phyloP scores from a whole-genome alignment of 2,329 filamentous ascomycete genomes.

The Colletotrichum sp. region DNA sequence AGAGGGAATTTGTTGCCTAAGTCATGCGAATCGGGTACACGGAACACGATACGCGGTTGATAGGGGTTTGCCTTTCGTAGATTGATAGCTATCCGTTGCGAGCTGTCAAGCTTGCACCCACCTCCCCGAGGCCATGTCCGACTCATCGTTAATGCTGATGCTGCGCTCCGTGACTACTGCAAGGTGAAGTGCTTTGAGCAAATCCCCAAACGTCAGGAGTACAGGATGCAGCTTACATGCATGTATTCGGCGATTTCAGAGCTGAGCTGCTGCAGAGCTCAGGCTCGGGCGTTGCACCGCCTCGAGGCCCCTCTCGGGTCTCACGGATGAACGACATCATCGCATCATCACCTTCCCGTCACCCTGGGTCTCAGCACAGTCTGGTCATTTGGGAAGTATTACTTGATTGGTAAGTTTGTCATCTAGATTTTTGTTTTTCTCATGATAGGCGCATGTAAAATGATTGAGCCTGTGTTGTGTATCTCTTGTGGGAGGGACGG shows the following conservation, averaged over 20 bases:
- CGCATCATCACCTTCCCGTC: neutral
- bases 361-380: neutral
- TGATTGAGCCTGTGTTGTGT: neutral
- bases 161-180: neutral
- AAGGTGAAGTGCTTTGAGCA: neutral
- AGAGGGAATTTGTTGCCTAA: neutral
- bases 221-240: neutral
- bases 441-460: neutral
- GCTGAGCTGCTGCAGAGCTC: neutral
- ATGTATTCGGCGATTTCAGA: neutral
- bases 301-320: neutral
- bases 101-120: neutral
- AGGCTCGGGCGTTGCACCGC: neutral
- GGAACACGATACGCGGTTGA: neutral
- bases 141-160: neutral
- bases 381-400: neutral
- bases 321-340: neutral
- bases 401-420: neutral
- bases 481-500: neutral
- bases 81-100: neutral
- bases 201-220: neutral
- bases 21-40: neutral
- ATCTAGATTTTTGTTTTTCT: neutral
- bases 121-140: neutral
- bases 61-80: neutral